These are phyloP conservation scores for Aquilaria malaccensis DNA, from an alignment of 345 rosid genomes.

Conservation along the genomic window DNA sequence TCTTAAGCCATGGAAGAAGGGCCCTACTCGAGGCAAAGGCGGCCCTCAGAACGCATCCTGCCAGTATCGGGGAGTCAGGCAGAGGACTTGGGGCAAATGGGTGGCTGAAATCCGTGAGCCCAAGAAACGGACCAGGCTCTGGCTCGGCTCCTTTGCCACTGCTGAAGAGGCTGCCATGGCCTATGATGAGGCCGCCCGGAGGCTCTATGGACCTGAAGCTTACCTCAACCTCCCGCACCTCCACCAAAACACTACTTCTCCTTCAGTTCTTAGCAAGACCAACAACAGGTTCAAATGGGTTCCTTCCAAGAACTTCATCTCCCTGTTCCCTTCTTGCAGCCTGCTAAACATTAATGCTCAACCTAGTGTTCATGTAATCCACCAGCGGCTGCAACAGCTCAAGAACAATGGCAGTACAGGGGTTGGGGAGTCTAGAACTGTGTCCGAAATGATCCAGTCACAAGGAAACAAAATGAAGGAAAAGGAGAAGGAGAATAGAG, in stretches of 20 bases:
- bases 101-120: conserved; percentile 97
- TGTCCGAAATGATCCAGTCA: conserved; percentile 11
- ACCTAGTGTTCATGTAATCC: conserved; percentile 80
- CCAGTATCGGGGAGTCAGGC: conserved; percentile 83
- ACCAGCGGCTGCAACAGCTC: conserved; percentile 83
- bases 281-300: conserved; percentile 63
- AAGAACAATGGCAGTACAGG: conserved; percentile 48
- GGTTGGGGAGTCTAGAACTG: conserved; percentile 31
- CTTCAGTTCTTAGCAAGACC: conserved; percentile 14
- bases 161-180: conserved; percentile 98
- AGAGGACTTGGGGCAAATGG: conserved; percentile 98
- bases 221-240: conserved; percentile 90
- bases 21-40: conserved; percentile 89
- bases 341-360: conserved; percentile 82
- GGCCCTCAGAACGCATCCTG: conserved; percentile 88
- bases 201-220: conserved; percentile 77
- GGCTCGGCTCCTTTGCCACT: conserved; percentile 86
- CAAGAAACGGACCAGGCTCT: conserved; percentile 75
- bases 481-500: conserved; percentile 23
- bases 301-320: conserved; percentile 74
- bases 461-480: conserved; percentile 21
- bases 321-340: conserved; percentile 81
- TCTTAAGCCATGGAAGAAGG: conserved; percentile 82
- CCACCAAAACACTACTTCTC: conserved; percentile 22
- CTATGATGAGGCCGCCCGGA: conserved; percentile 74